Percentiles rank a stretch among this genome's conserved stretches.
Evolutionary conservation across 768 basidiomycete species (phyloP).

Genomic region (Asterophora lycoperdoides): DNA sequence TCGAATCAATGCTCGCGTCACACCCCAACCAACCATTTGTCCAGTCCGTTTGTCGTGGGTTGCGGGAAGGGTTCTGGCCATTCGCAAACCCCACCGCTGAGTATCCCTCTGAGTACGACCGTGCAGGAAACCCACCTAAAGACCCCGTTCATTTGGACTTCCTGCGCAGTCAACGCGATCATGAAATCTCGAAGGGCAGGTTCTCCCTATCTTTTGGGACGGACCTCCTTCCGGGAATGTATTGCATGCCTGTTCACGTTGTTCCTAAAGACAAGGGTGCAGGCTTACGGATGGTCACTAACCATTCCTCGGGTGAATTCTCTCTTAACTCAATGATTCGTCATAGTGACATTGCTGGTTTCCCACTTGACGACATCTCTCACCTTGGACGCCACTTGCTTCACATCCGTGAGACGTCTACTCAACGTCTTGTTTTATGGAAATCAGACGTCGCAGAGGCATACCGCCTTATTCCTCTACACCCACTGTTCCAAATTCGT

Average conservation of each 20-base stretch:
- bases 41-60: not conserved
- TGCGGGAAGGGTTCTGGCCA: conserved; percentile 38
- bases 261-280: conserved; percentile 28
- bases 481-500: conserved; percentile 37
- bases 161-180: conserved; percentile 16
- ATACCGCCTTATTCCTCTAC: conserved; percentile 31
- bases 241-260: conserved; percentile 27
- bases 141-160: conserved; percentile 13
- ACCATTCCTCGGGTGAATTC: conserved; percentile 26
- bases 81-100: conserved; percentile 16
- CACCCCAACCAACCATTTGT: conserved; percentile 33
- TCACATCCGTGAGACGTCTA: too few species aligned
- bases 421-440: conserved; percentile 17
- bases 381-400: not conserved
- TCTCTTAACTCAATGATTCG: not conserved
- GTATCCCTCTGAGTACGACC: conserved; percentile 15
- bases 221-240: conserved; percentile 30
- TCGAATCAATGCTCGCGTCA: conserved; percentile 15
- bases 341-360: not conserved
- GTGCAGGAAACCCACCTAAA: conserved; percentile 2
- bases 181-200: conserved; percentile 11
- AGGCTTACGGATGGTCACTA: conserved; percentile 32
- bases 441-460: conserved; percentile 38
- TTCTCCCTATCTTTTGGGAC: conserved; percentile 22
- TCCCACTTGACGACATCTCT: not conserved